These are phyloP conservation scores for Polytrichum formosum DNA, from an alignment of 225 moss, liverwort and hornwort genomes.

Conservation along the genomic window DNA sequence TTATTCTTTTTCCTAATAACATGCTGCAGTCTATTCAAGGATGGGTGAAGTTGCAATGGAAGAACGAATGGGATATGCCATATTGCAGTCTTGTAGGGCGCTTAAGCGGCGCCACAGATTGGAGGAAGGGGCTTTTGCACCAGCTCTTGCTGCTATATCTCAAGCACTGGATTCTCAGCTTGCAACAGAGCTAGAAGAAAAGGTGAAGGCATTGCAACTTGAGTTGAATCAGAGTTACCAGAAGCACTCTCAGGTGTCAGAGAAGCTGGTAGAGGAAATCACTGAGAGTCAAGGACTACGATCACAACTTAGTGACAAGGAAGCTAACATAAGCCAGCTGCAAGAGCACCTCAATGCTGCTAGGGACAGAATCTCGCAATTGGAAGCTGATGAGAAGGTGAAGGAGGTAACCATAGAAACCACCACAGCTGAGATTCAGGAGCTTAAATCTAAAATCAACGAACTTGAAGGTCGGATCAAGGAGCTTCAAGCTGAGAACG, in stretches of 20 bases:
- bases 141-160: constrained; percentile 53
- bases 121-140: constrained; percentile 81
- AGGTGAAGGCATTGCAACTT: constrained; percentile 64
- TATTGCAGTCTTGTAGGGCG: constrained; percentile 66
- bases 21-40: constrained; percentile 1
- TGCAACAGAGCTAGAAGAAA: constrained; percentile 62
- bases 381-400: constrained; percentile 32
- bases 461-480: constrained; percentile 55
- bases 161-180: constrained; percentile 34
- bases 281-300: constrained; percentile 56
- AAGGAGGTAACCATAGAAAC: constrained; percentile 43
- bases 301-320: constrained; percentile 54
- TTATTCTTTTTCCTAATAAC: no score
- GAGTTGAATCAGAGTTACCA: constrained; percentile 80
- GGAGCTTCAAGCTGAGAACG: constrained; percentile 59
- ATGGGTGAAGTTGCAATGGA: constrained; percentile 45
- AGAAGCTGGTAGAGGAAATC: constrained; percentile 66
- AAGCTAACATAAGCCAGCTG: constrained; percentile 38
- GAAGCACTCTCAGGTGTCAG: constrained; percentile 68
- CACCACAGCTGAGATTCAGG: constrained; percentile 38
- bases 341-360: constrained; percentile 44
- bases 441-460: constrained; percentile 36
- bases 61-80: constrained; percentile 71
- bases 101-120: constrained; percentile 62
- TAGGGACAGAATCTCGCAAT: constrained; percentile 31